A percentile compares a stretch with the other conserved stretches of the same genome.
phyloP scores from a whole-genome alignment of 2,329 filamentous ascomycete genomes.

The Ilyonectria destructans region DNA sequence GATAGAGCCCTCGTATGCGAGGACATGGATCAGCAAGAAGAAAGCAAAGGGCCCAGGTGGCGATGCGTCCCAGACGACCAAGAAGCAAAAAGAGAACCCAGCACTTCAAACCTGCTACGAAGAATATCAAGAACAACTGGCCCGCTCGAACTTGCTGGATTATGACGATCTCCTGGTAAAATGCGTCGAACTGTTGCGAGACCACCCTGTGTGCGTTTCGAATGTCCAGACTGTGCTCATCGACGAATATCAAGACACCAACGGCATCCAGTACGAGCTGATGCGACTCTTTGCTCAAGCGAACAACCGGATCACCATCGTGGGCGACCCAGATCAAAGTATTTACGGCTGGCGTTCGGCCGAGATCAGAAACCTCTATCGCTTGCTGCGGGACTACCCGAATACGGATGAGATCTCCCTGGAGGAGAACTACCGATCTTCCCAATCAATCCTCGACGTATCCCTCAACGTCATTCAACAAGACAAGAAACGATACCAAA shows the following conservation, averaged over 20 bases:
- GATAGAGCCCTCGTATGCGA: conserved; percentile 80
- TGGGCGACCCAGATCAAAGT: conserved; percentile 97
- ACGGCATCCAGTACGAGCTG: conserved; percentile 93
- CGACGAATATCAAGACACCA: conserved; percentile 98
- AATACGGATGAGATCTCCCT: conserved; percentile 87
- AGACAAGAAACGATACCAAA: conserved; percentile 85
- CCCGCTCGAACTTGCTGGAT: conserved; percentile 86
- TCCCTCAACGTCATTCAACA: conserved; percentile 93
- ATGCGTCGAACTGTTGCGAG: conserved; percentile 84
- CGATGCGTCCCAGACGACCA: conserved; percentile 57
- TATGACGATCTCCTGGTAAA: conserved; percentile 93
- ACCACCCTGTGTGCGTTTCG: conserved; percentile 84
- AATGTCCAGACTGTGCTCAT: conserved; percentile 94
- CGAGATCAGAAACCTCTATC: conserved; percentile 89
- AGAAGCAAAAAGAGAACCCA: conserved; percentile 58
- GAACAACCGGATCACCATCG: conserved; percentile 87
- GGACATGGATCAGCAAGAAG: conserved; percentile 81
- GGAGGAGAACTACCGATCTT: conserved; percentile 96
- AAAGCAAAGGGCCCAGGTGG: conserved; percentile 72
- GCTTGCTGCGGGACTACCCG: conserved; percentile 83
- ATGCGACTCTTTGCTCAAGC: conserved; percentile 89
- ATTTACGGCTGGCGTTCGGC: conserved; percentile 97
- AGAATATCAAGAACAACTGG: conserved; percentile 85
- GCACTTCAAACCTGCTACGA: conserved; percentile 79
- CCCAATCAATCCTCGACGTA: conserved; percentile 84